These are phyloP conservation scores for Aspergillus viridinutans DNA, from an alignment of 2,329 filamentous ascomycete genomes.

Conservation along the genomic window DNA sequence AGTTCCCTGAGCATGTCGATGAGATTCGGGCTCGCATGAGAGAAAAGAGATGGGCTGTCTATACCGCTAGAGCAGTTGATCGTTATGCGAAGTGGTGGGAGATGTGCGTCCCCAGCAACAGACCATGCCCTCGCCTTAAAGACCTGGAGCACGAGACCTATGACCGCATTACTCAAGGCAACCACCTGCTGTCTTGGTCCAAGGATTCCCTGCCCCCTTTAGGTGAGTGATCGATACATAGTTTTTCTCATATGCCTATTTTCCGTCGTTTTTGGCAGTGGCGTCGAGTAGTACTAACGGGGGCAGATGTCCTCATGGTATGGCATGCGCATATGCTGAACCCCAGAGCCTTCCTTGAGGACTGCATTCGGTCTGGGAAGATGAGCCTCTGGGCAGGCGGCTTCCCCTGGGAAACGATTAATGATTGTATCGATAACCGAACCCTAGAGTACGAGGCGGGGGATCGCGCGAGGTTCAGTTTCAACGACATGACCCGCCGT, in stretches of 20 bases:
- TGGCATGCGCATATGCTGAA: slow-evolving; percentile 79
- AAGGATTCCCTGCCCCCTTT: slow-evolving; percentile 53
- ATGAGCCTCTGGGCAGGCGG: slow-evolving; percentile 57
- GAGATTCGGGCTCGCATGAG: slow-evolving; percentile 52
- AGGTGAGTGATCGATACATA: slow-evolving; percentile 42
- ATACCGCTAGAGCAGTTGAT: slow-evolving; percentile 63
- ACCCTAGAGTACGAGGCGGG: slow-evolving; percentile 55
- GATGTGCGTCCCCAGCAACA: slow-evolving; percentile 18
- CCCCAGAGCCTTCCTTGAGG: slow-evolving; percentile 68
- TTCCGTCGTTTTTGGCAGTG: neutral
- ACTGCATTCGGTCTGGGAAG: slow-evolving; percentile 59
- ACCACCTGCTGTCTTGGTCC: slow-evolving; percentile 33
- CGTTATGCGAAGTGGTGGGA: slow-evolving; percentile 66
- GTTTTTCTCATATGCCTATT: neutral
- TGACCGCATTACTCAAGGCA: slow-evolving; percentile 19
- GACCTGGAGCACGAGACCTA: slow-evolving; percentile 29
- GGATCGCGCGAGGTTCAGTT: slow-evolving; percentile 43
- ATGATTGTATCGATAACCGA: slow-evolving; percentile 54
- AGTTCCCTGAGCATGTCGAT: slow-evolving; percentile 32
- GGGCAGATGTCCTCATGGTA: slow-evolving; percentile 68
- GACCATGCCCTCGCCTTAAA: slow-evolving; percentile 9
- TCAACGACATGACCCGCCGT: slow-evolving; percentile 47
- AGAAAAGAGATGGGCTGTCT: slow-evolving; percentile 72
- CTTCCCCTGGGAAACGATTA: slow-evolving; percentile 63
- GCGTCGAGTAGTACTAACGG: slow-evolving; percentile 5